These are phyloP conservation scores for Pseudotsuga menziesii DNA, from an alignment of 75 land plant genomes.

Conservation along the genomic window DNA sequence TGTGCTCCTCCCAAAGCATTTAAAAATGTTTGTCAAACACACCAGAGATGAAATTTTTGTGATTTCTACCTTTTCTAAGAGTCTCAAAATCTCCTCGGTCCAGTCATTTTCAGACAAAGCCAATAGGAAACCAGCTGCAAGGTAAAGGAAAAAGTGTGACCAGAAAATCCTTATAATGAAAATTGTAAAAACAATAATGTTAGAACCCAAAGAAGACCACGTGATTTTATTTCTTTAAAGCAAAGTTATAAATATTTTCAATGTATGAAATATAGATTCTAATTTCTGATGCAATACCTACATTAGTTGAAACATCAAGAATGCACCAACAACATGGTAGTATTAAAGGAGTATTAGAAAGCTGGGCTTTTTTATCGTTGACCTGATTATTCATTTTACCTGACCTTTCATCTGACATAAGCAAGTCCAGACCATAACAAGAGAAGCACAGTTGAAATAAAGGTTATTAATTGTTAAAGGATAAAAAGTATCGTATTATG, in stretches of 20 bases:
- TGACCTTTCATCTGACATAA: too few relatives aligned
- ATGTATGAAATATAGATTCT: not conserved
- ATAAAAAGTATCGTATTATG: too few relatives aligned
- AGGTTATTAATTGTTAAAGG: too few relatives aligned
- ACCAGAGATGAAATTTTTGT: conserved; percentile 21
- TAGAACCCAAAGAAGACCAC: not conserved
- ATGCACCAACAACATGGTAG: not conserved
- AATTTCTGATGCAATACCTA: not conserved
- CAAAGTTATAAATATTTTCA: not conserved
- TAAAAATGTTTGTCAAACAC: conserved; percentile 23
- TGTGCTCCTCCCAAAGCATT: conserved; percentile 39
- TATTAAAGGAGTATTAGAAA: too few relatives aligned
- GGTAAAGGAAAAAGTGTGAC: not conserved
- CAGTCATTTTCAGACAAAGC: conserved; percentile 49
- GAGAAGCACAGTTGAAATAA: too few relatives aligned
- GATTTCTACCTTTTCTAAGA: conserved; percentile 44
- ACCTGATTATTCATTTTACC: too few relatives aligned
- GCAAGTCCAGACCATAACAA: too few relatives aligned
- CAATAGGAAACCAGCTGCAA: conserved; percentile 42
- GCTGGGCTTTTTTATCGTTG: too few relatives aligned
- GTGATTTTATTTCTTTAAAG: not conserved
- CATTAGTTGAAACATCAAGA: not conserved
- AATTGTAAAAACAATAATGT: not conserved
- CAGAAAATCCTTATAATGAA: not conserved
- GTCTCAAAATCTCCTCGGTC: conserved; percentile 30